Conservation (phyloP, 148 eudicot genomes). For the Rhododendron henanense region DNA sequence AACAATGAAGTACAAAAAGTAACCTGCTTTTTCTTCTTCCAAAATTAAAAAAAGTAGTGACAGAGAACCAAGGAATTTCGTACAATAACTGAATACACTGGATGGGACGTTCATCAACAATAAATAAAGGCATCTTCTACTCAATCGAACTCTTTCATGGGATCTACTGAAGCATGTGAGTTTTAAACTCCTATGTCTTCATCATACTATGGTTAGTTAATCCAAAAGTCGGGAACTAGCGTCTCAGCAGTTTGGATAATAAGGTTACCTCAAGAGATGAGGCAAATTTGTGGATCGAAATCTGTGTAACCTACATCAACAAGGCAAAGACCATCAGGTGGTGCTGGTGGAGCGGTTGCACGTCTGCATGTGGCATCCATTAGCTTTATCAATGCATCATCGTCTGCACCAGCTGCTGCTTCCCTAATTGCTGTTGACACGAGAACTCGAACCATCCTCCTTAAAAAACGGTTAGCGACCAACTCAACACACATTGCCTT, state of each 20-base stretch:
- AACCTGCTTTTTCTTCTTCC: neutral
- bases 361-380: slow-evolving; percentile 88
- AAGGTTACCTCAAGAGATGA: slow-evolving; percentile 38
- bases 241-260: neutral
- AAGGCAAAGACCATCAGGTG: slow-evolving; percentile 95
- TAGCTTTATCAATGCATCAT: slow-evolving; percentile 62
- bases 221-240: neutral
- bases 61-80: neutral
- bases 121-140: slow-evolving; percentile 1
- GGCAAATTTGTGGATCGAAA: slow-evolving; percentile 45
- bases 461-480: slow-evolving; percentile 90
- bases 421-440: slow-evolving; percentile 90
- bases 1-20: neutral
- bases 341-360: slow-evolving; percentile 99
- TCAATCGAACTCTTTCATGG: neutral
- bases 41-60: neutral
- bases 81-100: neutral
- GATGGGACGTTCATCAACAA: neutral
- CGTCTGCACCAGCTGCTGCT: slow-evolving; percentile 94
- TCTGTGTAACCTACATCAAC: slow-evolving; percentile 87
- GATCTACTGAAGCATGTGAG: neutral
- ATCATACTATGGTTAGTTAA: neutral
- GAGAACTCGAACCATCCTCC: slow-evolving; percentile 97
- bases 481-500: slow-evolving; percentile 84
- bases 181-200: neutral